Evolutionary conservation across 768 basidiomycete species (phyloP), one percentile per base, ranked within the genome.

Genomic region (Hemileccinum rubropunctum): DNA sequence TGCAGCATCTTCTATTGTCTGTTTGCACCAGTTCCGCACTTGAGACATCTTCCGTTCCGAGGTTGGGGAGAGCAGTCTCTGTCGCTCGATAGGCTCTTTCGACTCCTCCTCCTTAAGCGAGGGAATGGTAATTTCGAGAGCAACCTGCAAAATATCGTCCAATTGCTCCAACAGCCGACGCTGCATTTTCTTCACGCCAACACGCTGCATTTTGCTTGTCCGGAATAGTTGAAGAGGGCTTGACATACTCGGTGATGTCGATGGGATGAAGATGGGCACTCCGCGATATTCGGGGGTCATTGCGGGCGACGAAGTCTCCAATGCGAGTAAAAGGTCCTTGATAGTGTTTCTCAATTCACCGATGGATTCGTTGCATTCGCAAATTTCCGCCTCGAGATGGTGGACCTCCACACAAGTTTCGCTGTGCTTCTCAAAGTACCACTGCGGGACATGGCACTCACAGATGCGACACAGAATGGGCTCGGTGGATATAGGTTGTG

Each of bases 391-490:
- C 70, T 99, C 97, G 53, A 99, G 77, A 39, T 91, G 85, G 71
- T 99, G 97, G 3, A 90, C 86, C 71, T 98, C 95, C 58, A 84
- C 91, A 60, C 97, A 99, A 11, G 95, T 98, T 71, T 99, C 97
- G 79, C 93, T 98, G 74, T 99, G 97, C 74, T 98, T 98, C 74
- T 98, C 97, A 67, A 99, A 99, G 74, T 94, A 99, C 97, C 97
- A 99, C 53, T 95, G 90, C 3, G 95, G 95, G 50, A 98, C 89
- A 58, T 89, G 86, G 63, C 88, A 84, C 71, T 99, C 97, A 75
- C 97, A 99, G 54, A 99, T 99, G 27, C 97, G 89, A 72, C 97
- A 98, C 18, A 99, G 78, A 44, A 98, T 90, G 26, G 80, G 84
- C 52, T 90, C 83, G 21, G 80, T 83, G 62, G 84, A 86, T 70